These are phyloP conservation scores for Ustilago cynodontis DNA, from an alignment of 1,284 basidiomycete genomes.

Conservation along the genomic window DNA sequence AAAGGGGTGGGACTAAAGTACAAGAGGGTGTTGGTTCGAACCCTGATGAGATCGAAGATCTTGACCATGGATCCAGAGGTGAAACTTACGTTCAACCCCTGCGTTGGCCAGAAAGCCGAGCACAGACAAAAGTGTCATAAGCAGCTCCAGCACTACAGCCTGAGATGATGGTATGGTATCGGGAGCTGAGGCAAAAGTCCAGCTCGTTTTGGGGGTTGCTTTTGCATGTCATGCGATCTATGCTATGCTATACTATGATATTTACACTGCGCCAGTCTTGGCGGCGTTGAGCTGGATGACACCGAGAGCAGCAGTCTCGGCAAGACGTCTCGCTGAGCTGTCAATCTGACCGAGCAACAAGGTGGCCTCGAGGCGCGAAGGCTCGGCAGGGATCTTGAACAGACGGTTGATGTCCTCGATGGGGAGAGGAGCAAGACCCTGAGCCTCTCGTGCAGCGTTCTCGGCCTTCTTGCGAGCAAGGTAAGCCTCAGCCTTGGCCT, in stretches of 20 bases:
- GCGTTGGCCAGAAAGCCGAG: not conserved
- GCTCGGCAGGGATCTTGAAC: constrained; percentile 90
- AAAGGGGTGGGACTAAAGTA: not conserved
- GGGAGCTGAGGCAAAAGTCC: constrained; percentile 16
- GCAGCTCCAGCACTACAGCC: constrained; percentile 10
- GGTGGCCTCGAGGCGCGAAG: constrained; percentile 89
- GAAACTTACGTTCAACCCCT: not conserved
- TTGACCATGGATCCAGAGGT: not conserved
- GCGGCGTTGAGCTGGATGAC: constrained; percentile 66
- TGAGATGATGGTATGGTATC: constrained; percentile 20
- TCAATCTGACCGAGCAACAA: constrained; percentile 71
- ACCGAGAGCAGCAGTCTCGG: constrained; percentile 73
- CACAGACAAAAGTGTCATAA: not conserved
- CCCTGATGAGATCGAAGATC: not conserved
- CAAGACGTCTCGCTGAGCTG: constrained; percentile 68
- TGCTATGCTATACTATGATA: constrained; percentile 7
- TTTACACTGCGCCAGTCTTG: constrained; percentile 59
- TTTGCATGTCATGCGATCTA: constrained; percentile 8
- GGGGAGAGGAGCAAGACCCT: constrained; percentile 85
- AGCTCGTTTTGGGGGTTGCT: constrained; percentile 19
- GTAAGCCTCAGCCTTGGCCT: constrained; percentile 81
- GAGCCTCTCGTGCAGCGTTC: constrained; percentile 82
- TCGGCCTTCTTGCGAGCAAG: constrained; percentile 78
- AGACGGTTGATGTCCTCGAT: constrained; percentile 65
- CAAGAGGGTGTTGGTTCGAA: not conserved